Percentiles rank a stretch among this genome's conserved stretches.
phyloP scores from a whole-genome alignment of 495 filamentous ascomycete species.

The Annulohypoxylon moriforme region DNA sequence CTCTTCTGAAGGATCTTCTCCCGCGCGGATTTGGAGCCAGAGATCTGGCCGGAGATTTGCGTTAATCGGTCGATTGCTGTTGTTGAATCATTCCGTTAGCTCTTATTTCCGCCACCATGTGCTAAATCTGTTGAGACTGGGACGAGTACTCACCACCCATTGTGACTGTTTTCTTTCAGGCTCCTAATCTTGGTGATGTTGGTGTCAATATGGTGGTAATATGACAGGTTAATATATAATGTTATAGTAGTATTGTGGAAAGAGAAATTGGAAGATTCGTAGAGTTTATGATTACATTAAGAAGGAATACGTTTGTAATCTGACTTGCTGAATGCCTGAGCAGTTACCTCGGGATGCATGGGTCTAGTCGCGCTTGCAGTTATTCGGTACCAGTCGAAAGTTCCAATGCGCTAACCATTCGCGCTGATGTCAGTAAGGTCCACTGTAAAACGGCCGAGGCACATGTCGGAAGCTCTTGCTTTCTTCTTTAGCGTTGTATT shows the following conservation, averaged over 20 bases:
- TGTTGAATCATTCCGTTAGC: conserved; percentile 26
- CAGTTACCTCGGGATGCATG: conserved; percentile 42
- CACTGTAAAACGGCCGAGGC: conserved; percentile 43
- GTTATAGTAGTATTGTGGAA: neutral
- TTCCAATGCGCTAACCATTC: conserved; percentile 27
- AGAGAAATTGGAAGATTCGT: conserved; percentile 11
- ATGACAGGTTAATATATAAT: neutral
- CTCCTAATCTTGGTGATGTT: neutral
- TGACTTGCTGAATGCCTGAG: neutral
- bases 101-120: neutral
- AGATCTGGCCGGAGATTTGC: conserved; percentile 60
- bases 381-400: conserved; percentile 23
- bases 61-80: conserved; percentile 60
- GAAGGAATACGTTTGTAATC: neutral
- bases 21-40: conserved; percentile 54
- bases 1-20: conserved; percentile 63
- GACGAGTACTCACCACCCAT: conserved; percentile 48
- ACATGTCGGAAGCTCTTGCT: conserved; percentile 23
- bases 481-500: conserved; percentile 12
- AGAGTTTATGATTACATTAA: conserved; percentile 22
- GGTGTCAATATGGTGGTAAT: neutral
- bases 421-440: conserved; percentile 45
- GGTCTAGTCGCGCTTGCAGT: conserved; percentile 29
- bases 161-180: conserved; percentile 19
- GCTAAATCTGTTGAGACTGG: neutral